Percentiles rank a stretch among this genome's conserved stretches.
These are phyloP conservation scores for Teunomyces stri DNA, from an alignment of 805 yeast genomes.

Conservation along the genomic window DNA sequence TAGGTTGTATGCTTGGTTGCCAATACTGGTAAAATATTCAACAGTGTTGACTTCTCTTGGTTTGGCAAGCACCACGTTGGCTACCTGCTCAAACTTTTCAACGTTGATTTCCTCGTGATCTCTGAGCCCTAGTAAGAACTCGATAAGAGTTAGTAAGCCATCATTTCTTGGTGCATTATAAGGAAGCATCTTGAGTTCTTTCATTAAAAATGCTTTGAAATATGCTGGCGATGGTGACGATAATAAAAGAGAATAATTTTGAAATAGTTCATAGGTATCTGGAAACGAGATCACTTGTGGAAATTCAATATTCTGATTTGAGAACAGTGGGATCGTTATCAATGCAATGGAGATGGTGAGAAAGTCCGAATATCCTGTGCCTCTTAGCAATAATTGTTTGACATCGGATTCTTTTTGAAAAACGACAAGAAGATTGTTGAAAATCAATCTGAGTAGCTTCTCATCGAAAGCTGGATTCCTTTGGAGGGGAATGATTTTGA, in stretches of 20 bases:
- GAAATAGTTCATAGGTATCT: constrained; percentile 68
- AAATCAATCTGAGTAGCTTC: constrained; percentile 27
- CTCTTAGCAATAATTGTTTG: constrained; percentile 53
- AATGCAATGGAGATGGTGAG: constrained; percentile 48
- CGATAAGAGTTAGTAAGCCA: constrained; percentile 74
- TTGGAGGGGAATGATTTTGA: constrained; percentile 15
- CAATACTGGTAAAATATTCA: constrained; percentile 57
- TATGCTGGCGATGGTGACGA: constrained; percentile 46
- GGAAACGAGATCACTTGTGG: constrained; percentile 32
- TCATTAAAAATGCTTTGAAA: constrained; percentile 47
- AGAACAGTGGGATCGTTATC: constrained; percentile 28
- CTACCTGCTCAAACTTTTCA: constrained; percentile 64
- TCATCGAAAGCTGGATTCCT: constrained; percentile 7
- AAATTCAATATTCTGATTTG: constrained; percentile 6
- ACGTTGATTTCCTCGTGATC: constrained; percentile 67
- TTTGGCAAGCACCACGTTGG: constrained; percentile 60
- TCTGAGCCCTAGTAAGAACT: constrained; percentile 72
- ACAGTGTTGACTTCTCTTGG: constrained; percentile 51
- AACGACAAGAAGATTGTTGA: constrained; percentile 26
- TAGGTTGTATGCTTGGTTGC: constrained; percentile 60
- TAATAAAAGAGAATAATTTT: constrained; percentile 56
- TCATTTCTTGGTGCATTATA: constrained; percentile 49
- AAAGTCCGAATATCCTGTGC: constrained; percentile 65
- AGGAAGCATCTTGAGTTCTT: constrained; percentile 53
- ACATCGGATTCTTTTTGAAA: constrained; percentile 48